Conservation (phyloP, 257 asterid genomes). For the Solanum ahanhuiri region DNA sequence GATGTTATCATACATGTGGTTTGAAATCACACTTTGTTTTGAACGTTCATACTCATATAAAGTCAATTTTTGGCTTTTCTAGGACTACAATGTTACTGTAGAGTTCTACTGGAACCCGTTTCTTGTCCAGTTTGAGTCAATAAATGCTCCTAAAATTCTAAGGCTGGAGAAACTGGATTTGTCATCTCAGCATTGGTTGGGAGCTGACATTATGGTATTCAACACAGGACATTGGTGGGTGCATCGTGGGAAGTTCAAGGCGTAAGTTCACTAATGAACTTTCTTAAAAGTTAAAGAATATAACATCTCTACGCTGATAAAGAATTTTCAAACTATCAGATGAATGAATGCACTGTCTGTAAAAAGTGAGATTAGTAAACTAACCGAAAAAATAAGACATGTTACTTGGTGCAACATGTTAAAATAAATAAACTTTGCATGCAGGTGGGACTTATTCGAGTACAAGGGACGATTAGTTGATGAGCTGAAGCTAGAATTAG, state of each 20-base stretch:
- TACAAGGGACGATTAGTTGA: neutral
- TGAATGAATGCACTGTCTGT: neutral
- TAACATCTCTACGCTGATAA: neutral
- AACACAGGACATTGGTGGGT: slow-evolving; percentile 15
- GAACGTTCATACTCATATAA: neutral
- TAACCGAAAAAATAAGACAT: neutral
- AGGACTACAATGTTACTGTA: slow-evolving; percentile 8
- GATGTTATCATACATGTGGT: neutral
- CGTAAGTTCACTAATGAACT: slow-evolving; percentile 3
- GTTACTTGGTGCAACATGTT: neutral
- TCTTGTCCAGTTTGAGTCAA: slow-evolving; percentile 5
- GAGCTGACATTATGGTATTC: slow-evolving; percentile 12
- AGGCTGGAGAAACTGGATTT: slow-evolving; percentile 3
- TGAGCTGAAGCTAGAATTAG: slow-evolving; percentile 3
- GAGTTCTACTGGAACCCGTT: slow-evolving; percentile 15
- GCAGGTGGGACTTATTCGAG: slow-evolving; percentile 13
- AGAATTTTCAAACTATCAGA: neutral
- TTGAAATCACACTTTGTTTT: neutral
- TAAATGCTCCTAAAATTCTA: neutral
- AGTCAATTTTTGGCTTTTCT: neutral
- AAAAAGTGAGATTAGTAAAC: neutral
- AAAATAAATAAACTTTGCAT: neutral
- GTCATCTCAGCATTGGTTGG: slow-evolving; percentile 4
- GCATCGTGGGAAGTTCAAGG: slow-evolving; percentile 7
- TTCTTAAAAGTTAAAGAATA: neutral